A percentile compares a stretch with the other conserved stretches of the same genome.
phyloP scores from a whole-genome alignment of 495 filamentous ascomycete genomes.

The Talaromyces trachyspermus region DNA sequence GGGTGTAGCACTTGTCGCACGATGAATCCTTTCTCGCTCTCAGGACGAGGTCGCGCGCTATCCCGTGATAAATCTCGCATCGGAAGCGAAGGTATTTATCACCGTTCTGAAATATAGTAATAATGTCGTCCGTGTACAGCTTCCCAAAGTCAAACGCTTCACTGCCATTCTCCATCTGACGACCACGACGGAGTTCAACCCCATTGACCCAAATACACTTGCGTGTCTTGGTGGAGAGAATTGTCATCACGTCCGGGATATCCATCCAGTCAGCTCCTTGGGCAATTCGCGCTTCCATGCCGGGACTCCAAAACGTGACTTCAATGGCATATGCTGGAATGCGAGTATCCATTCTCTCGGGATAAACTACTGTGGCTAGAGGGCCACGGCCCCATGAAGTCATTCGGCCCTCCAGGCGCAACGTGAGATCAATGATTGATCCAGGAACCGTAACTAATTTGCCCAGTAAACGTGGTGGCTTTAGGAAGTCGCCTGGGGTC shows the following conservation, averaged over 20 bases:
- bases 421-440: slow-evolving; percentile 45
- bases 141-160: slow-evolving; percentile 54
- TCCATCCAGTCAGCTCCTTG: slow-evolving; percentile 52
- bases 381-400: slow-evolving; percentile 68
- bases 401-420: slow-evolving; percentile 56
- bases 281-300: slow-evolving; percentile 48
- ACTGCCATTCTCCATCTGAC: slow-evolving; percentile 36
- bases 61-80: slow-evolving; percentile 49
- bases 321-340: slow-evolving; percentile 79
- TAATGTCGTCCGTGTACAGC: slow-evolving; percentile 63
- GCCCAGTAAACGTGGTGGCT: slow-evolving; percentile 36
- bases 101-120: slow-evolving; percentile 52
- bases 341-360: slow-evolving; percentile 49
- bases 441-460: slow-evolving; percentile 35
- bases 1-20: slow-evolving; percentile 27
- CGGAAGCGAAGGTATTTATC: slow-evolving; percentile 40
- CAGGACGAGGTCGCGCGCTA: slow-evolving; percentile 38
- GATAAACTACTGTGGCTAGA: slow-evolving; percentile 54
- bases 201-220: slow-evolving; percentile 68
- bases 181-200: slow-evolving; percentile 39
- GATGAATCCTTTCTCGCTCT: slow-evolving; percentile 32
- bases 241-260: slow-evolving; percentile 46
- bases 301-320: slow-evolving; percentile 62
- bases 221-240: slow-evolving; percentile 65
- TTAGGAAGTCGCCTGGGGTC: slow-evolving; percentile 18